Percentiles rank a stretch among this genome's conserved stretches.
Evolutionary conservation across 2,329 filamentous ascomycete genomes (phyloP).

Genomic region (Rhexocercosporidium sp.): DNA sequence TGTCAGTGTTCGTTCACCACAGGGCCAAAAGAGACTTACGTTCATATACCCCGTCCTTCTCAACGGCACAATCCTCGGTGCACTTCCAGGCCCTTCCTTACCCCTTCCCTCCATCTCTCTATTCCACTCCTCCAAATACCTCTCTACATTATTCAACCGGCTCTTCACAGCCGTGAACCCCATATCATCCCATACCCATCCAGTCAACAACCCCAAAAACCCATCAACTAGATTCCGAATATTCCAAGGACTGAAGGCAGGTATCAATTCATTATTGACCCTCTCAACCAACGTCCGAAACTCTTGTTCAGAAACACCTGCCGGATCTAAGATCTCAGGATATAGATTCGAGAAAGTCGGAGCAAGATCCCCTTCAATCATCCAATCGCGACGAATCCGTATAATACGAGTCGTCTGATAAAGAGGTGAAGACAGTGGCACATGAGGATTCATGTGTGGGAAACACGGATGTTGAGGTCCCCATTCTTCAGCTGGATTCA

Average conservation of each 20-base stretch:
- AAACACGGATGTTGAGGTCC: conserved; percentile 93
- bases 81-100: conserved; percentile 55
- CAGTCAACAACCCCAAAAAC: conserved; percentile 79
- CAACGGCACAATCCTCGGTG: conserved; percentile 77
- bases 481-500: conserved; percentile 75
- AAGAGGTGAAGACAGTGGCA: conserved; percentile 75
- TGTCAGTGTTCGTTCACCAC: conserved; percentile 33
- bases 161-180: conserved; percentile 79
- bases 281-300: conserved; percentile 83
- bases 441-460: conserved; percentile 91
- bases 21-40: conserved; percentile 51
- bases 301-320: conserved; percentile 80
- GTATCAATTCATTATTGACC: conserved; percentile 77
- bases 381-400: conserved; percentile 89
- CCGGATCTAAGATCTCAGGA: conserved; percentile 90
- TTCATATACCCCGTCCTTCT: conserved; percentile 88
- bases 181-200: conserved; percentile 94
- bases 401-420: conserved; percentile 86
- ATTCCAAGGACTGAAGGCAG: conserved; percentile 81
- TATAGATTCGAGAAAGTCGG: conserved; percentile 96
- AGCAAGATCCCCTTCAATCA: conserved; percentile 85
- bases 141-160: conserved; percentile 72
- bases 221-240: conserved; percentile 80
- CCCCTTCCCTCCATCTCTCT: conserved; percentile 64
- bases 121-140: conserved; percentile 90